Base-by-base conservation (phyloP, 2,329 filamentous ascomycete genomes). In the Knufia petricola region DNA sequence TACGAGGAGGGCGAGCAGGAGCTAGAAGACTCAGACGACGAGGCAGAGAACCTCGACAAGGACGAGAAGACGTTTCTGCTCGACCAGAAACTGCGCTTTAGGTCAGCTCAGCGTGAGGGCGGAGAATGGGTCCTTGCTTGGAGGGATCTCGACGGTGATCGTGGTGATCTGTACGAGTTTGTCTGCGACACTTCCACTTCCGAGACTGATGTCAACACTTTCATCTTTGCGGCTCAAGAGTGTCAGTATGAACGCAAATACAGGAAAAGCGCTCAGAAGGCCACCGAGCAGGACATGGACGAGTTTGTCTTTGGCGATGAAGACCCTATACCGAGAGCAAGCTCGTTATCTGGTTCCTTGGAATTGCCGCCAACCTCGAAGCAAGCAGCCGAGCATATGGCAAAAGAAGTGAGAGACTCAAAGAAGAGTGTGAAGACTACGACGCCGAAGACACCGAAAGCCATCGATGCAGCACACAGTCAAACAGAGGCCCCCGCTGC, bases 191-290 rank as follows among this genome's bases (percentile, higher is more conserved):
- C 74, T 32, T 81, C 82, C 10, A 78, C 85, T 36, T 73, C 81
- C 23, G 70, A 80, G 2, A 75, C 80, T 41, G 84, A 89, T 58
- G 83, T 92, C 20, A 76, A 82, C 39, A 79, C 83, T 13, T 96
- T 98, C 64, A 81, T 90, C 61, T 75, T 84, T 47, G 82, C 87
- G 46, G 86, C 92, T 6, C 78, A 86, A 50, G 83, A 95, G 77
- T 95, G 92, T 65, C 92, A 98, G 67, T 98, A 94, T 83, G 92
- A 98, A 71, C 80, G 90, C 61, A 96, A 95, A 66, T 94, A 92
- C 66, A 80, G 87, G 54, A 85, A 83, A 61, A 82, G 79, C 32
- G 78, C 87, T 58, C 81, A 87, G 39, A 83, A 81, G 42, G 92
- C 92, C 1, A 87, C 87, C 7, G 82, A 88, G 50, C 73, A 80